Evolutionary conservation across 805 yeast species (phyloP).

Genomic region (Saturnispora sanitii): DNA sequence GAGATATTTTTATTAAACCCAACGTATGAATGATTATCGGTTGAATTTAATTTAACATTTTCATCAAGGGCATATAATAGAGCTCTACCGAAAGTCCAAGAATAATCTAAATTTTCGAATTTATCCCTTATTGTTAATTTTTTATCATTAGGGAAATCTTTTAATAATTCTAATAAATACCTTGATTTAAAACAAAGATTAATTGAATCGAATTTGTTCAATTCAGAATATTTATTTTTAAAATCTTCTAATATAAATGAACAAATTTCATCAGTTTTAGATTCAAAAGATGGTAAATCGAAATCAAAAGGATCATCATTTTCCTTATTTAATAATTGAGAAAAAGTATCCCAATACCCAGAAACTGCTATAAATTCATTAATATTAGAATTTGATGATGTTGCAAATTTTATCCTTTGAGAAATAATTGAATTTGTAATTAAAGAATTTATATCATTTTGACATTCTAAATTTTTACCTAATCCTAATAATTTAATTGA

Average conservation of each 20-base stretch:
- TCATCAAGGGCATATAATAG: constrained; percentile 50
- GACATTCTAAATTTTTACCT: constrained; percentile 42
- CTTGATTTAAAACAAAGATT: constrained; percentile 53
- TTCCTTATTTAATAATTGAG: constrained; percentile 31
- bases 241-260: constrained; percentile 27
- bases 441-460: constrained; percentile 37
- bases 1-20: constrained; percentile 44
- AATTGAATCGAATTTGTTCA: constrained; percentile 20
- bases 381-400: constrained; percentile 37
- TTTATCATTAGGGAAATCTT: constrained; percentile 41
- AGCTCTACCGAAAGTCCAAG: constrained; percentile 90
- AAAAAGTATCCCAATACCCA: constrained; percentile 56
- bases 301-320: constrained; percentile 23
- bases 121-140: constrained; percentile 40
- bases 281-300: constrained; percentile 34
- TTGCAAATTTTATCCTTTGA: background rate
- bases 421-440: constrained; percentile 22
- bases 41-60: constrained; percentile 20
- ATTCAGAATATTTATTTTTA: constrained; percentile 2
- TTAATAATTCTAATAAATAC: constrained; percentile 48
- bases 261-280: constrained; percentile 39
- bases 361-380: constrained; percentile 47
- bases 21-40: constrained; percentile 13
- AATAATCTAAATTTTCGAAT: constrained; percentile 67
- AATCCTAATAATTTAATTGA: constrained; percentile 36